Evolutionary conservation across 805 yeast genomes (phyloP), one percentile per base, ranked within the genome.

Genomic region (Cyberlindnera japonica): DNA sequence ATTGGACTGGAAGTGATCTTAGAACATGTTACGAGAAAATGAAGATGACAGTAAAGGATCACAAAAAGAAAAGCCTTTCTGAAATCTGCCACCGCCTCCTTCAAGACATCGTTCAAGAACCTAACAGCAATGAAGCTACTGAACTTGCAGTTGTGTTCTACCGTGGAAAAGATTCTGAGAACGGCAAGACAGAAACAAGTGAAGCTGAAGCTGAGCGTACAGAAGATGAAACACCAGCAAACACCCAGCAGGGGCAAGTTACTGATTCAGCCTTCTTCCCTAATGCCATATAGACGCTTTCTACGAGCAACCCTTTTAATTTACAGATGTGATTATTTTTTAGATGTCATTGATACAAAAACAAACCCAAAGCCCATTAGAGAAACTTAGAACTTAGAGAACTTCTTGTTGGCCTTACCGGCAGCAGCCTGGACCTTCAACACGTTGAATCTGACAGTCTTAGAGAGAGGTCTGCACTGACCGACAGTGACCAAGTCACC

Each of bases 401-500:
- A 93, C 78, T 87, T 88, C 86, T 93, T 93, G 81, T 75, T 76
- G 58, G 88, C 69, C 75, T 84, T 83, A 71, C 90, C 86, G 63
- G 79, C 75, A 70, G 93, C 81, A 67, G 89, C 76, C 67, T 90
- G 77, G 67, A 93, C 96, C 77, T 90, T 89, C 68, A 93, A 79
- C 67, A 93, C 99, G 83, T 93, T 93, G 87, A 93, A 93, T 86
- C 99, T 91, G 66, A 93, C 97, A 63, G 99, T 93, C 79, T 93
- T 93, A 67, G 99, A 93, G 72, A 93, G 77, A 67, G 99, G 99
- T 83, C 99, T 91, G 85, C 99, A 93, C 81, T 93, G 99, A 72
- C 99, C 99, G 74, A 93, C 97, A 64, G 96, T 90, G 66, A 93
- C 99, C 59, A 84, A 78, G 70, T 93, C 99, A 82, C 99, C 99